phyloP scores from a whole-genome alignment of 2,329 filamentous ascomycete genomes.

The Leptographium flavum region DNA sequence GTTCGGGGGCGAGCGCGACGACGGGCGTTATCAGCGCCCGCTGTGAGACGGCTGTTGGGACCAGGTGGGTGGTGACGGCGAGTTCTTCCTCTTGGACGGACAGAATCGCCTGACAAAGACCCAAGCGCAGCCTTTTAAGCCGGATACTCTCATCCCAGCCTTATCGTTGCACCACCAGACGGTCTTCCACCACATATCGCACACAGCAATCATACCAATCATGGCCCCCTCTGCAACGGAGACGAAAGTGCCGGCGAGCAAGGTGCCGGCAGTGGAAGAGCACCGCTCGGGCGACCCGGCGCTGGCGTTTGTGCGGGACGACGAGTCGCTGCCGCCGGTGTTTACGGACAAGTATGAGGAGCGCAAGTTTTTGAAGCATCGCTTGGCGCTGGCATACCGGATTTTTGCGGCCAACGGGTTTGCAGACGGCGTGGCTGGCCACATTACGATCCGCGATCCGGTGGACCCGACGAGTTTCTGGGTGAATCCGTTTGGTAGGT shows the following conservation, averaged over 20 bases:
- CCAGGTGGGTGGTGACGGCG: no score
- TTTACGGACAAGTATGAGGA: constrained; percentile 20
- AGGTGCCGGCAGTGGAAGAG: background rate
- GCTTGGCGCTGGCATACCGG: constrained; percentile 39
- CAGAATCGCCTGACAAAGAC: no score
- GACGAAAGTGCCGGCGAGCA: constrained; percentile 16
- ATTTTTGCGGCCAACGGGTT: constrained; percentile 41
- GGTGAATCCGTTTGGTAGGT: constrained; percentile 43
- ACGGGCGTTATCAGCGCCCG: no score
- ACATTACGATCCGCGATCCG: constrained; percentile 47
- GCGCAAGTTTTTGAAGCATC: constrained; percentile 36
- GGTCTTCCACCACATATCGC: no score
- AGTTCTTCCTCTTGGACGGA: no score
- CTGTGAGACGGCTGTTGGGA: no score
- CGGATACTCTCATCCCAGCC: no score
- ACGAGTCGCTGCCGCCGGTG: constrained; percentile 8
- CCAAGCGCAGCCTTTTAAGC: no score
- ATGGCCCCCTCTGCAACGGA: constrained; percentile 9
- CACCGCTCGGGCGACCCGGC: constrained; percentile 10
- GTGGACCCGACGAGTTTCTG: constrained; percentile 46
- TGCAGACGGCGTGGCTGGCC: constrained; percentile 47
- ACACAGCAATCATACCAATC: no score
- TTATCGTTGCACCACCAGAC: background rate
- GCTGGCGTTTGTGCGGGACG: constrained; percentile 7
- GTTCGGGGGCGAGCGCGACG: no score